phyloP scores from a whole-genome alignment of 2,329 filamentous ascomycete species.

The Zalaria sp. region DNA sequence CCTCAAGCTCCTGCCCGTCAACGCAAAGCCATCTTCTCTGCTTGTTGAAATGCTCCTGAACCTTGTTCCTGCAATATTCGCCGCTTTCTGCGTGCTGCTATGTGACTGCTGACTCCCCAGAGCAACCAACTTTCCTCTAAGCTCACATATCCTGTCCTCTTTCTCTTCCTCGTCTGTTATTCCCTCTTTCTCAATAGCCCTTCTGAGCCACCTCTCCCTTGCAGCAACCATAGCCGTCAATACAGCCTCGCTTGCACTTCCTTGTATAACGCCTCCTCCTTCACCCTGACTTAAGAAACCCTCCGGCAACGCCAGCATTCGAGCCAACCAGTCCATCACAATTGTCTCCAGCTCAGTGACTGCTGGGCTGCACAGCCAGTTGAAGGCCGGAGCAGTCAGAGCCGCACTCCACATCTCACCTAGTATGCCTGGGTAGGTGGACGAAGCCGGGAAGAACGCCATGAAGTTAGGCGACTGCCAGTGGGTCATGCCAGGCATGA shows the following conservation, averaged over 20 bases:
- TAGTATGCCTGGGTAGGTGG: conserved; percentile 71
- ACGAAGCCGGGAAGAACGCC: conserved; percentile 81
- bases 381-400: conserved; percentile 85
- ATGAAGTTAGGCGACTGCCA: conserved; percentile 94
- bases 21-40: conserved; percentile 49
- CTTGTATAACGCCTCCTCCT: conserved; percentile 89
- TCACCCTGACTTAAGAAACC: conserved; percentile 60
- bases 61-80: conserved; percentile 72
- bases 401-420: conserved; percentile 86
- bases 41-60: conserved; percentile 55
- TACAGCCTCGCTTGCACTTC: conserved; percentile 76
- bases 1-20: conserved; percentile 52
- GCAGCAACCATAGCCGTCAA: conserved; percentile 80
- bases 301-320: conserved; percentile 57
- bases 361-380: conserved; percentile 89
- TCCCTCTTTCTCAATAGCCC: conserved; percentile 38
- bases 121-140: conserved; percentile 61
- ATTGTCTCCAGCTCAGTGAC: conserved; percentile 90
- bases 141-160: conserved; percentile 54
- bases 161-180: conserved; percentile 36
- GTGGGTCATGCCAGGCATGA: conserved; percentile 84
- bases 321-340: conserved; percentile 81
- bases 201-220: conserved; percentile 60
- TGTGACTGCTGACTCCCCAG: conserved; percentile 69
- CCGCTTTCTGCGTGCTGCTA: conserved; percentile 74